phyloP scores from a whole-genome alignment of 2,329 filamentous ascomycete genomes.

The Aureobasidium pullulans region DNA sequence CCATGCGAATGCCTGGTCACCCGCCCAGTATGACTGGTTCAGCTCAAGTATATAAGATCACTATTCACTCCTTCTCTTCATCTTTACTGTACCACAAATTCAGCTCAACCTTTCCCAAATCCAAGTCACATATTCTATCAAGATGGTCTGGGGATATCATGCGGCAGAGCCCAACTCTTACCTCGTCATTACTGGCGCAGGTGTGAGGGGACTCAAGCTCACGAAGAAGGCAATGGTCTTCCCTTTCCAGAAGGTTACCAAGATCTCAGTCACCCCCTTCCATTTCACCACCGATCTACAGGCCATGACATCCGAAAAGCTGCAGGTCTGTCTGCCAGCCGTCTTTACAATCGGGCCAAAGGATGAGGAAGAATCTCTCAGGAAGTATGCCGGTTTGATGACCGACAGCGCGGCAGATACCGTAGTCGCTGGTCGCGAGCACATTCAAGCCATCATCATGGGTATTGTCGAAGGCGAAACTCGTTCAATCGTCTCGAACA shows the following conservation, averaged over 20 bases:
- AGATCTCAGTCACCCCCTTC: constrained; percentile 15
- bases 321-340: constrained; percentile 73
- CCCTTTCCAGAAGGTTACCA: constrained; percentile 55
- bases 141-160: constrained; percentile 21
- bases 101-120: background rate
- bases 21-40: background rate
- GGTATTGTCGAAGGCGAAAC: constrained; percentile 88
- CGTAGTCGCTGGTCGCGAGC: constrained; percentile 44
- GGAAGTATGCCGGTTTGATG: constrained; percentile 60
- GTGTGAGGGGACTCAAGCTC: constrained; percentile 66
- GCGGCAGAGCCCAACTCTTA: constrained; percentile 73
- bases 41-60: background rate
- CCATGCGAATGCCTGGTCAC: background rate
- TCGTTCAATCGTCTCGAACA: constrained; percentile 70
- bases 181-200: constrained; percentile 77
- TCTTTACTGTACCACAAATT: background rate
- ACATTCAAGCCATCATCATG: constrained; percentile 79
- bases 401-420: background rate
- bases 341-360: constrained; percentile 82
- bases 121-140: background rate
- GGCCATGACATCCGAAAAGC: constrained; percentile 84
- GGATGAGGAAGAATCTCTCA: constrained; percentile 60
- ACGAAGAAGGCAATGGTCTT: constrained; percentile 68
- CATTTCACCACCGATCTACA: constrained; percentile 78
- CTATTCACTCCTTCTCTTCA: background rate